Percentiles rank a stretch among this genome's conserved stretches.
Conservation (phyloP, 768 basidiomycete genomes). For the Wakefieldia striispora region DNA sequence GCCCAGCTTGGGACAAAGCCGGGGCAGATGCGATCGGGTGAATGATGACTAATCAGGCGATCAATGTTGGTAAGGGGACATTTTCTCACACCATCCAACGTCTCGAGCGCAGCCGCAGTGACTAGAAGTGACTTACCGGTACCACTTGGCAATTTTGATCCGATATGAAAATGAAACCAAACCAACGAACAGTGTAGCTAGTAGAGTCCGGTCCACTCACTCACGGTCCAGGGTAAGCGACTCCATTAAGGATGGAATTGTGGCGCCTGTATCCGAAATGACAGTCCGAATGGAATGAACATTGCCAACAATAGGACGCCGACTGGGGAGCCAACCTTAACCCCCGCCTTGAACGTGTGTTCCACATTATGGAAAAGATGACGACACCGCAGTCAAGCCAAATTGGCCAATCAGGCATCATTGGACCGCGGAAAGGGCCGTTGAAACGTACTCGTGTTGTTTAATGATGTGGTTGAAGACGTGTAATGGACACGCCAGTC, state of each 20-base stretch:
- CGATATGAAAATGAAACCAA: too few species aligned
- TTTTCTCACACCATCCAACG: slow-evolving; percentile 5
- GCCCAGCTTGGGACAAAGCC: slow-evolving; percentile 19
- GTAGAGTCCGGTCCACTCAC: too few species aligned
- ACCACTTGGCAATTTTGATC: too few species aligned
- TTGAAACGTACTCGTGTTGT: neutral
- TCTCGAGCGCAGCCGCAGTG: neutral
- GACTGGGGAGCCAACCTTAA: neutral
- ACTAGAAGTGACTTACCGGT: slow-evolving; percentile 5
- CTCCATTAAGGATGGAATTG: slow-evolving; percentile 3
- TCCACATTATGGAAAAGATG: slow-evolving; percentile 12
- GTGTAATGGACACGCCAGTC: neutral
- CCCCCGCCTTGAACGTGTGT: slow-evolving; percentile 6
- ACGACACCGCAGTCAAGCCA: slow-evolving; percentile 16
- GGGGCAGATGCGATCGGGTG: slow-evolving; percentile 28
- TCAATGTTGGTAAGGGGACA: neutral
- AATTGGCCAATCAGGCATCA: neutral
- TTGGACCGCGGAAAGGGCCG: too few species aligned
- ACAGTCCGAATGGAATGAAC: slow-evolving; percentile 11
- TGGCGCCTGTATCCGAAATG: neutral
- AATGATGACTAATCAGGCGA: slow-evolving; percentile 25
- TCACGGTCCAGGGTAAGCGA: neutral
- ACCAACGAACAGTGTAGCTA: too few species aligned
- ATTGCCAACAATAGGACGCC: neutral
- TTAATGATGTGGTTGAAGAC: neutral